phyloP scores from a whole-genome alignment of 73 alveolate species.

The Paramecium pentaurelia region DNA sequence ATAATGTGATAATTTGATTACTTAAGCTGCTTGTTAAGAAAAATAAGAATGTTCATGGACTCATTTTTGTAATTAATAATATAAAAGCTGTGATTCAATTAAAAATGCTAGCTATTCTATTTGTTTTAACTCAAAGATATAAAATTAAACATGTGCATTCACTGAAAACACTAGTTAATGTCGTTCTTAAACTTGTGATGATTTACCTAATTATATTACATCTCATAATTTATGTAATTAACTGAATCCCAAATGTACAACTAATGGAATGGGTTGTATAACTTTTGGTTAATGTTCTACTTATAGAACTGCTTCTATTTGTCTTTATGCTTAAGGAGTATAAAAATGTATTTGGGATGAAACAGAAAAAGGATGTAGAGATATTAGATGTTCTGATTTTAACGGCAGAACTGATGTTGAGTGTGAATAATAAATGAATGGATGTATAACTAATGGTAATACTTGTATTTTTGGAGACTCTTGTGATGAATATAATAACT shows the following conservation, averaged over 20 bases:
- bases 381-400: not conserved
- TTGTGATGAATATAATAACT: not conserved
- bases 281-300: not conserved
- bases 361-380: not conserved
- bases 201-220: not conserved
- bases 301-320: not conserved
- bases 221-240: not conserved
- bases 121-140: not conserved
- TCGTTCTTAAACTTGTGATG: not conserved
- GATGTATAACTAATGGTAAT: not conserved
- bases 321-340: not conserved
- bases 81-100: not conserved
- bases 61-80: not conserved
- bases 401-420: not conserved
- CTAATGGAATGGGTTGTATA: slow-evolving; percentile 15
- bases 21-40: not conserved
- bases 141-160: not conserved
- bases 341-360: not conserved
- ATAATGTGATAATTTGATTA: not conserved
- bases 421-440: not conserved
- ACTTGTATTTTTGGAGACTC: not conserved
- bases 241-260: not conserved
- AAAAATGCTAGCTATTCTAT: not conserved
- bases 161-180: not conserved
- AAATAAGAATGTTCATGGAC: not conserved